phyloP scores from a whole-genome alignment of 768 basidiomycete species.

The Tulasnella calospora region DNA sequence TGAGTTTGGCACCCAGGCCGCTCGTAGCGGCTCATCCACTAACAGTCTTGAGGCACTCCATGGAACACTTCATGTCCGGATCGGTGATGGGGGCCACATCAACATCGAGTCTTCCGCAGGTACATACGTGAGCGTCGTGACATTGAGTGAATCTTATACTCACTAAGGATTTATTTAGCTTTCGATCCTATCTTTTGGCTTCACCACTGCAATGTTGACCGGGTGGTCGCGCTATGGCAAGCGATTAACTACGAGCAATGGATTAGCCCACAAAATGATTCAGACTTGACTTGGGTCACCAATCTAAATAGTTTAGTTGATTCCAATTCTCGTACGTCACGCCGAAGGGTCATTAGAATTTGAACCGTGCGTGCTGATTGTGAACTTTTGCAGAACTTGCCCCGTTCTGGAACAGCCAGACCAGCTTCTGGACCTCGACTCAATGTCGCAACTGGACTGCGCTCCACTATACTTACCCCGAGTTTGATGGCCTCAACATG shows the following conservation, averaged over 20 bases:
- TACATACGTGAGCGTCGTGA: not conserved
- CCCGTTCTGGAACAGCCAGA: no score
- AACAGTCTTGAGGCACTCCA: constrained; percentile 26
- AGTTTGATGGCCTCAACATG: no score
- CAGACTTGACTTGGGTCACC: not conserved
- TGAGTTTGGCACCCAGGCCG: not conserved
- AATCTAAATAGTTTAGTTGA: not conserved
- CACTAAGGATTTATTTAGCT: not conserved
- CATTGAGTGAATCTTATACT: not conserved
- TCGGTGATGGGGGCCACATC: constrained; percentile 15
- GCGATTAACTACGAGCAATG: not conserved
- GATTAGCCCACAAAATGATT: not conserved
- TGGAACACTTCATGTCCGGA: not conserved
- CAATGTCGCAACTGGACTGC: no score
- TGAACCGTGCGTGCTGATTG: no score
- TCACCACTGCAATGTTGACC: constrained; percentile 20
- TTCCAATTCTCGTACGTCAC: not conserved
- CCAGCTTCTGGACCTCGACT: no score
- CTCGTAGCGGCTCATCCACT: not conserved
- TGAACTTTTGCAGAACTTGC: no score
- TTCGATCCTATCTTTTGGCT: constrained; percentile 24
- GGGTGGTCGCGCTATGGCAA: constrained; percentile 11
- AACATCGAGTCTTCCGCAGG: not conserved
- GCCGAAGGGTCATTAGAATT: no score
- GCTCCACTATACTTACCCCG: no score